Conservation (phyloP, 2,329 filamentous ascomycete genomes). For the Phaeosphaeriaceae sp. region DNA sequence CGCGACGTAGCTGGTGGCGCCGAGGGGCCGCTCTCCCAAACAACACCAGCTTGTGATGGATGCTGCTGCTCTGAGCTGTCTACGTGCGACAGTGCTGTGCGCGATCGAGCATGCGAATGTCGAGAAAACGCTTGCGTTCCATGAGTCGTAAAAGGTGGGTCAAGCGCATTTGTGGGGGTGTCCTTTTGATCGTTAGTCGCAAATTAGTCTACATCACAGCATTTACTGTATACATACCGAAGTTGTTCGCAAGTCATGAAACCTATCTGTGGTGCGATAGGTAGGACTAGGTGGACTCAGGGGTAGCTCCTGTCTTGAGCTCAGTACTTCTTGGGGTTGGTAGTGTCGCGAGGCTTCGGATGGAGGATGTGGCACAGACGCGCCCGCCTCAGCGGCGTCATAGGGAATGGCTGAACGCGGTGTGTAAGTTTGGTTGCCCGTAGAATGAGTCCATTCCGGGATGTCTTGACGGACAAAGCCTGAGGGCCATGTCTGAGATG, state of each 20-base stretch:
- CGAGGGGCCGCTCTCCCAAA: constrained; percentile 21
- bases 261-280: constrained; percentile 23
- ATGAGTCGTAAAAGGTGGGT: constrained; percentile 32
- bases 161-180: constrained; percentile 24
- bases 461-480: constrained; percentile 21
- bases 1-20: constrained; percentile 17
- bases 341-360: constrained; percentile 21
- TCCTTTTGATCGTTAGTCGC: constrained; percentile 31
- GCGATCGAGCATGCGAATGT: constrained; percentile 24
- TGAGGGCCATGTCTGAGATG: constrained; percentile 26
- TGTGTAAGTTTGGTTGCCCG: constrained; percentile 21
- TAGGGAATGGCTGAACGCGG: constrained; percentile 26
- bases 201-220: constrained; percentile 16
- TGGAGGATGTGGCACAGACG: constrained; percentile 21
- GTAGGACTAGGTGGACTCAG: constrained; percentile 14
- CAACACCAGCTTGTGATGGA: constrained; percentile 17
- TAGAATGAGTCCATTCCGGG: constrained; percentile 26
- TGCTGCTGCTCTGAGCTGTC: constrained; percentile 21
- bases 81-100: constrained; percentile 20
- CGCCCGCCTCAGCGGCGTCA: constrained; percentile 21
- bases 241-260: constrained; percentile 24
- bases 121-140: constrained; percentile 29
- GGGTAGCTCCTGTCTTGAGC: constrained; percentile 10
- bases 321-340: constrained; percentile 15
- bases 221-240: constrained; percentile 28